A percentile compares a stretch with the other conserved stretches of the same genome.
phyloP scores from a whole-genome alignment of 495 filamentous ascomycete genomes.

The Hypoxylon lenormandii region DNA sequence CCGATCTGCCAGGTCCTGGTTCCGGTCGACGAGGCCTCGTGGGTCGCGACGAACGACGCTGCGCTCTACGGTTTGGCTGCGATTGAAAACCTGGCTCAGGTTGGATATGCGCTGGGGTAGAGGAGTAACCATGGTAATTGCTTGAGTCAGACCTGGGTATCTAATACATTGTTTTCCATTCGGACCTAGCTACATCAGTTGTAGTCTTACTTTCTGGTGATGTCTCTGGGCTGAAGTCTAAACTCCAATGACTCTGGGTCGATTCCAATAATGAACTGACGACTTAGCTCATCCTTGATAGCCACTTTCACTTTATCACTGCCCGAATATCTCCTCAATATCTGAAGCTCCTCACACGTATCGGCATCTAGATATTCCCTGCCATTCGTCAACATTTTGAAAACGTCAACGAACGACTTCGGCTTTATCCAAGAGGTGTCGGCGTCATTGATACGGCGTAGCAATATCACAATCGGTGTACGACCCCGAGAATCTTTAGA shows the following conservation, averaged over 20 bases:
- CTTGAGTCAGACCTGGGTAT: background rate
- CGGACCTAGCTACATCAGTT: background rate
- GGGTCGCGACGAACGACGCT: conserved; percentile 59
- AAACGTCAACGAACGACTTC: too few relatives aligned
- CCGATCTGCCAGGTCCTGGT: conserved; percentile 51
- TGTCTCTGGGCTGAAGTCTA: background rate
- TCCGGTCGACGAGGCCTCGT: conserved; percentile 57
- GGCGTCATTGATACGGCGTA: background rate
- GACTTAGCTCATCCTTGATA: background rate
- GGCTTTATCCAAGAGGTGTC: background rate
- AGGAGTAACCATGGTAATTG: background rate
- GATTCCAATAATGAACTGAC: background rate
- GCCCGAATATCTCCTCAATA: too few relatives aligned
- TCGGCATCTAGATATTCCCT: too few relatives aligned
- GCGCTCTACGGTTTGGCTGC: conserved; percentile 61
- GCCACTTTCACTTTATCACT: background rate
- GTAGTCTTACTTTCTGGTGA: background rate
- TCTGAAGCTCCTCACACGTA: too few relatives aligned
- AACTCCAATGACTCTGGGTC: background rate
- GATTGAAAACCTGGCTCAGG: conserved; percentile 61
- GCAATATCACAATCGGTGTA: background rate
- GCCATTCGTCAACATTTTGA: too few relatives aligned
- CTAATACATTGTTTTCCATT: background rate
- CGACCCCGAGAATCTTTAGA: background rate
- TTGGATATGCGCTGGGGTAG: conserved; percentile 40